Conservation (phyloP, 441 rosid species). For the Pelargonium citronellum region DNA sequence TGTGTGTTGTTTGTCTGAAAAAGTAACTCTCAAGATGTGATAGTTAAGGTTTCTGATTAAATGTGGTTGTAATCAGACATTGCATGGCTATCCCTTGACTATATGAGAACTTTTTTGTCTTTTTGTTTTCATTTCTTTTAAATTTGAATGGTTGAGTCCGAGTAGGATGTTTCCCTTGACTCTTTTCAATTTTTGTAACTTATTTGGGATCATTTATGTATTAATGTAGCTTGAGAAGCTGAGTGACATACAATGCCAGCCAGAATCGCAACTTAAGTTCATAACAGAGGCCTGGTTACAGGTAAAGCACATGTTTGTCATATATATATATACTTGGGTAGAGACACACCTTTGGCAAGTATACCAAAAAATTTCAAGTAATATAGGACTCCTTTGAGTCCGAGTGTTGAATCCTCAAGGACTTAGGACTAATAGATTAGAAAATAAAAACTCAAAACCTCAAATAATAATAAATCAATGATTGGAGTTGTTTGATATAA, state of each 20-base stretch:
- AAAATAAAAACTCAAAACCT: too few relatives aligned
- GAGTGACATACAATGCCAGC: conserved; percentile 68
- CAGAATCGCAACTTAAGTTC: conserved; percentile 74
- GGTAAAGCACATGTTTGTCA: conserved; percentile 29
- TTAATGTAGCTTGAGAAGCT: conserved; percentile 56
- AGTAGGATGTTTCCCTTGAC: neutral
- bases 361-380: too few relatives aligned
- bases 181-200: conserved; percentile 10
- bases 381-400: too few relatives aligned
- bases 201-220: conserved; percentile 7
- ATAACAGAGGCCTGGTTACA: conserved; percentile 78
- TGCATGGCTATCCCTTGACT: neutral
- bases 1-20: conserved; percentile 10
- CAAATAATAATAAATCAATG: too few relatives aligned
- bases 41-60: neutral
- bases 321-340: too few relatives aligned
- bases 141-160: neutral
- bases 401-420: too few relatives aligned
- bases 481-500: too few relatives aligned
- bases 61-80: neutral
- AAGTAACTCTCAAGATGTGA: neutral
- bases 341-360: too few relatives aligned
- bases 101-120: neutral
- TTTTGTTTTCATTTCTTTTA: neutral
- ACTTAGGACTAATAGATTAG: too few relatives aligned